These are phyloP conservation scores for Lasiodiplodia hormozganensis DNA, from an alignment of 2,329 filamentous ascomycete genomes.

Conservation along the genomic window DNA sequence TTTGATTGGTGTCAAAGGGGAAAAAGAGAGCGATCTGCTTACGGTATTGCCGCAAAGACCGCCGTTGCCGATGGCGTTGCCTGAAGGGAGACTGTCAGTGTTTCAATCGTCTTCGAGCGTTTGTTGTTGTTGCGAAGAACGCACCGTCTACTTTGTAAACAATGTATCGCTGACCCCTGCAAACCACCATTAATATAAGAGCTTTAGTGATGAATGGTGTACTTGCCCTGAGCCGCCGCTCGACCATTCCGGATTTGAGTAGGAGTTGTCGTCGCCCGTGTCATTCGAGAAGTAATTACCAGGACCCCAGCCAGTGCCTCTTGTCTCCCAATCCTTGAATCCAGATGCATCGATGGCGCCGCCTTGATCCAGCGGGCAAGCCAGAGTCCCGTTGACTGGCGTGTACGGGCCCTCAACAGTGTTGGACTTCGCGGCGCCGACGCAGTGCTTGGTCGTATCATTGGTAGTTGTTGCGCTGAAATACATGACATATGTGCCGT, in stretches of 20 bases:
- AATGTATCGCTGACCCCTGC: slow-evolving; percentile 54
- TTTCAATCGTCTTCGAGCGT: neutral
- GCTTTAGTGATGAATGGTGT: neutral
- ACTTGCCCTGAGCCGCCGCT: slow-evolving; percentile 4
- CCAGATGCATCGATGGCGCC: slow-evolving; percentile 70
- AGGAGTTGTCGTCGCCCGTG: slow-evolving; percentile 59
- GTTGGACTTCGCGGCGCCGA: slow-evolving; percentile 62
- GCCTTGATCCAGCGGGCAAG: slow-evolving; percentile 56
- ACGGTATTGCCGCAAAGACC: slow-evolving; percentile 27
- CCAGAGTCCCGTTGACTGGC: slow-evolving; percentile 56
- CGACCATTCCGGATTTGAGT: slow-evolving; percentile 10
- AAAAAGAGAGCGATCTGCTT: neutral
- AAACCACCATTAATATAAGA: neutral
- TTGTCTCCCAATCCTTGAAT: slow-evolving; percentile 48
- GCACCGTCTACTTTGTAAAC: slow-evolving; percentile 73
- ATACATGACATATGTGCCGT: slow-evolving; percentile 63
- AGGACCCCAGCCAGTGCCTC: slow-evolving; percentile 24
- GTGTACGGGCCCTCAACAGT: slow-evolving; percentile 61
- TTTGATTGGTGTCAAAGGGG: neutral
- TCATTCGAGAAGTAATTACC: slow-evolving; percentile 28
- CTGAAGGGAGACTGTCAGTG: slow-evolving; percentile 8
- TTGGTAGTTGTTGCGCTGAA: slow-evolving; percentile 60
- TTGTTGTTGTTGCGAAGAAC: slow-evolving; percentile 31
- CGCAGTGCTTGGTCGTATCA: slow-evolving; percentile 57
- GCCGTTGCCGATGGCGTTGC: slow-evolving; percentile 27